These are phyloP conservation scores for Penicillium occitanis DNA, from an alignment of 2,329 filamentous ascomycete species.

Conservation along the genomic window DNA sequence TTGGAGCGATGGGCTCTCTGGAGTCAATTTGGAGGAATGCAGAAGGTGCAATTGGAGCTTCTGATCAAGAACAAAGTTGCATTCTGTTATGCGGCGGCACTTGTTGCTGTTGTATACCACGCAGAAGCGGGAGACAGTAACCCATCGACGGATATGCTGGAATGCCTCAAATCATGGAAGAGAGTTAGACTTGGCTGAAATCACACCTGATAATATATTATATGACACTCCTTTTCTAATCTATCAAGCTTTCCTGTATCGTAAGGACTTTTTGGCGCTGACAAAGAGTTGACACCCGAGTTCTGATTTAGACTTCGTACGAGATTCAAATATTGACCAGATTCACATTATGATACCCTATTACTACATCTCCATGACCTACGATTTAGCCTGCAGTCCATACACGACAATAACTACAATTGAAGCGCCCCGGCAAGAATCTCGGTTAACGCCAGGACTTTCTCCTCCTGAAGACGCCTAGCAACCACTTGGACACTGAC, in stretches of 20 bases:
- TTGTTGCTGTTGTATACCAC: constrained; percentile 28
- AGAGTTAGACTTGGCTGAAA: constrained; percentile 31
- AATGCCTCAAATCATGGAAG: constrained; percentile 32
- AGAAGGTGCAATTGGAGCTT: constrained; percentile 27
- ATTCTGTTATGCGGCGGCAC: constrained; percentile 30
- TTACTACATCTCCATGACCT: neutral
- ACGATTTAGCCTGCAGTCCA: neutral
- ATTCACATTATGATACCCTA: neutral
- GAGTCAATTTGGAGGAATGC: constrained; percentile 30
- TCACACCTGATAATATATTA: neutral
- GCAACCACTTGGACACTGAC: constrained; percentile 17
- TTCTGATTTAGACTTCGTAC: neutral
- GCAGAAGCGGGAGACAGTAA: constrained; percentile 24
- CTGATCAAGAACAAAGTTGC: constrained; percentile 26
- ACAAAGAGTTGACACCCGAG: neutral
- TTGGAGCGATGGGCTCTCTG: constrained; percentile 32
- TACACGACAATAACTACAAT: neutral
- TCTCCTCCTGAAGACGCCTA: constrained; percentile 39
- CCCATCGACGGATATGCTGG: constrained; percentile 31
- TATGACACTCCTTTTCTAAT: neutral
- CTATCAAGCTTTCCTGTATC: neutral
- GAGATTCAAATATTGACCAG: neutral
- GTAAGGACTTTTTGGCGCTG: neutral
- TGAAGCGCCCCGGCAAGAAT: neutral
- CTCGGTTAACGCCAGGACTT: constrained; percentile 34